Evolutionary conservation across 805 yeast genomes (phyloP).

Genomic region (Zygosaccharomyces siamensis): DNA sequence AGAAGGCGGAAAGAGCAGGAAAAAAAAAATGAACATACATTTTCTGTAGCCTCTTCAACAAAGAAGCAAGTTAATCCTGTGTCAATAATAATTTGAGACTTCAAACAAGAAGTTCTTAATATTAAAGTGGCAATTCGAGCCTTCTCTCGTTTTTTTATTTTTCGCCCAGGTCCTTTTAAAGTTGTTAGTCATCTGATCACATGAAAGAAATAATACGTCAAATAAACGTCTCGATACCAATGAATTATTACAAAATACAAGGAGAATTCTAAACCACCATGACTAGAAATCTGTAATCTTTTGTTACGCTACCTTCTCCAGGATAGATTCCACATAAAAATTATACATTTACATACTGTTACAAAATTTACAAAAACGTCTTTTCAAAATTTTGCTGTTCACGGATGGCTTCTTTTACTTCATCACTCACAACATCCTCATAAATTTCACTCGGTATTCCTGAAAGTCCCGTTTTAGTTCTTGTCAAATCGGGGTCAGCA

Average conservation of each 20-base stretch:
- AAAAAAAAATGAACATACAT: not conserved
- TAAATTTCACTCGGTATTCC: conserved; percentile 56
- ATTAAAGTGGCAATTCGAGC: conserved; percentile 2
- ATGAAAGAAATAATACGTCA: not conserved
- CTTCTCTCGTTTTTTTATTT: not conserved
- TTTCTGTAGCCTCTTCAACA: conserved; percentile 1
- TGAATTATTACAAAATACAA: not conserved
- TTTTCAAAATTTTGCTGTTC: conserved; percentile 54
- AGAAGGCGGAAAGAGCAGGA: no score
- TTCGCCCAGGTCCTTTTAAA: not conserved
- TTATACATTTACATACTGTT: not conserved
- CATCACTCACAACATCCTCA: conserved; percentile 53
- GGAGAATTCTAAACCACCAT: not conserved
- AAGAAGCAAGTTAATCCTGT: not conserved
- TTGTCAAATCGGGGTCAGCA: conserved; percentile 43
- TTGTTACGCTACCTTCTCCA: not conserved
- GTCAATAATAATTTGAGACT: not conserved
- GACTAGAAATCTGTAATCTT: not conserved
- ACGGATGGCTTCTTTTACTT: conserved; percentile 53
- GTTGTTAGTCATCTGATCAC: conserved; percentile 3
- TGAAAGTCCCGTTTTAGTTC: conserved; percentile 56
- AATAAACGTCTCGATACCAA: not conserved
- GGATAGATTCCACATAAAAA: not conserved
- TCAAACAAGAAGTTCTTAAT: not conserved
- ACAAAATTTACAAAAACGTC: not conserved